Evolutionary conservation across 352 stramenopile genomes (phyloP).

Genomic region (Pythium coloratum): DNA sequence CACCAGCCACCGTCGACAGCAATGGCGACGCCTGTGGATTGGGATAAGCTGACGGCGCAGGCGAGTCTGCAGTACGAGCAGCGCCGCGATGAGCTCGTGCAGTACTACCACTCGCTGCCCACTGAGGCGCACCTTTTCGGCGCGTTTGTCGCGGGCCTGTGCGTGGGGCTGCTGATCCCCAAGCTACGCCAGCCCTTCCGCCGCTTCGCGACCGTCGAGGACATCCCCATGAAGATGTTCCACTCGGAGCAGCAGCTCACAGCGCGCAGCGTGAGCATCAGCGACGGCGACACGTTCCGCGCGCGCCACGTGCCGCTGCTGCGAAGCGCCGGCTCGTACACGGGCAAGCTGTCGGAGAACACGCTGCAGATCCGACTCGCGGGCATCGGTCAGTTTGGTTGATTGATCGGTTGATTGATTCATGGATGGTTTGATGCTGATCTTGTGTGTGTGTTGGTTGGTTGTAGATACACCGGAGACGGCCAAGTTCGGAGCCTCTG

Average conservation of each 20-base stretch:
- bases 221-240: slow-evolving; percentile 77
- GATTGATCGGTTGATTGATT: not conserved
- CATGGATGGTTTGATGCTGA: not conserved
- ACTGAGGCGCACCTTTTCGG: slow-evolving; percentile 38
- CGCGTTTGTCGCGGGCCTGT: slow-evolving; percentile 57
- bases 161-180: slow-evolving; percentile 55
- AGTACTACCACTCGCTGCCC: slow-evolving; percentile 37
- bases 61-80: slow-evolving; percentile 17
- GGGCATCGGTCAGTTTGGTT: slow-evolving; percentile 46
- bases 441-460: not conserved
- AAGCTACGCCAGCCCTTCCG: slow-evolving; percentile 65
- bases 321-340: slow-evolving; percentile 39
- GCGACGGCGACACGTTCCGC: slow-evolving; percentile 86
- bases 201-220: slow-evolving; percentile 71
- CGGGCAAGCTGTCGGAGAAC: slow-evolving; percentile 70
- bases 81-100: slow-evolving; percentile 11
- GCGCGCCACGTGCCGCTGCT: slow-evolving; percentile 62
- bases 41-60: slow-evolving; percentile 22
- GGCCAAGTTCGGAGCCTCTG: slow-evolving; percentile 77
- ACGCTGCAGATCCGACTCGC: slow-evolving; percentile 85
- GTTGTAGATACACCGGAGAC: slow-evolving; percentile 76
- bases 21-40: slow-evolving; percentile 17
- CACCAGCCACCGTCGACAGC: not conserved
- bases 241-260: slow-evolving; percentile 54
- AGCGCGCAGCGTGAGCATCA: slow-evolving; percentile 55